These are phyloP conservation scores for Floccularia luteovirens DNA, from an alignment of 768 basidiomycete genomes.

Conservation along the genomic window DNA sequence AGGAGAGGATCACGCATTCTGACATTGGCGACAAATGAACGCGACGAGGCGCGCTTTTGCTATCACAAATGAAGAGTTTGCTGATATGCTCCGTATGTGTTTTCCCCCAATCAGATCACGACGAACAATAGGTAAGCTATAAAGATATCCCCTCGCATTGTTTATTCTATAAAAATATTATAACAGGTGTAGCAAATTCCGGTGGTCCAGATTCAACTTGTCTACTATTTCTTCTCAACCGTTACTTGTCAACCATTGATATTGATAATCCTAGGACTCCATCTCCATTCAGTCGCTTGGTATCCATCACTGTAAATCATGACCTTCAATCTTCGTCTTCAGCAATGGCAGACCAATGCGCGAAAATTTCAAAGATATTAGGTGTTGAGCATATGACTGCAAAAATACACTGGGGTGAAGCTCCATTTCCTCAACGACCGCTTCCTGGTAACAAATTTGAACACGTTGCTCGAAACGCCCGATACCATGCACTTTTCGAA, in stretches of 20 bases:
- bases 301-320: constrained; percentile 68
- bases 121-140: too few species aligned
- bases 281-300: constrained; percentile 16
- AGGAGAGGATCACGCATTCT: too few species aligned
- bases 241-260: constrained; percentile 21
- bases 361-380: constrained; percentile 28
- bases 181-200: constrained; percentile 65
- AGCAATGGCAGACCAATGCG: constrained; percentile 46
- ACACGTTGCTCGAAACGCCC: constrained; percentile 45
- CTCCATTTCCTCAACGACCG: constrained; percentile 44
- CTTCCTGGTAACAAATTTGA: constrained; percentile 37
- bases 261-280: constrained; percentile 1
- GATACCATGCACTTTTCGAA: constrained; percentile 32
- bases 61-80: too few species aligned
- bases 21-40: too few species aligned
- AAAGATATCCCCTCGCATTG: too few species aligned
- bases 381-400: constrained; percentile 39
- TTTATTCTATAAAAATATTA: too few species aligned
- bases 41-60: too few species aligned
- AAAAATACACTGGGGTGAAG: constrained; percentile 50
- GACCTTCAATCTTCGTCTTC: constrained; percentile 51
- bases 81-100: too few species aligned
- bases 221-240: constrained; percentile 59
- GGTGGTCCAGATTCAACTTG: constrained; percentile 82
- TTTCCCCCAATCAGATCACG: too few species aligned